Evolutionary conservation across 2,329 filamentous ascomycete species (phyloP).

Genomic region (Pestalotiopsis sp.): DNA sequence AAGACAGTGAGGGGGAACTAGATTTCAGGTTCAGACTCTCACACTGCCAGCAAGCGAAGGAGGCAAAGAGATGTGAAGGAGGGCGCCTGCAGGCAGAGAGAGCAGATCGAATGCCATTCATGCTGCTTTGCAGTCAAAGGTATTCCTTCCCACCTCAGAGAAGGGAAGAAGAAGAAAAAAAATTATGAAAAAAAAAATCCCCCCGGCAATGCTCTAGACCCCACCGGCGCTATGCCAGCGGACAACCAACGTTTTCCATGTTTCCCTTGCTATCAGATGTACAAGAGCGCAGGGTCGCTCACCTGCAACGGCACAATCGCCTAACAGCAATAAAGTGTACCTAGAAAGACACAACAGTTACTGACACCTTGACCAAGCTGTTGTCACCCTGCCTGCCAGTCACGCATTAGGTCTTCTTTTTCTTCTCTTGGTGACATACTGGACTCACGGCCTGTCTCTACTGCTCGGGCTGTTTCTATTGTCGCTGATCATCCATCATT

Average conservation of each 20-base stretch:
- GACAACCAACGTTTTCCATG: background rate
- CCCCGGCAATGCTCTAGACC: background rate
- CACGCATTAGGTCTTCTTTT: background rate
- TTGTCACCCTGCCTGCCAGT: background rate
- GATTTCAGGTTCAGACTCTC: background rate
- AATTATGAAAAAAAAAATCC: background rate
- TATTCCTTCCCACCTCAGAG: background rate
- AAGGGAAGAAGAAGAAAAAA: background rate
- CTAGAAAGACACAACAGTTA: background rate
- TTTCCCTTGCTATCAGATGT: background rate
- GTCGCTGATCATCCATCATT: background rate
- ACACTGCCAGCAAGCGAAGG: background rate
- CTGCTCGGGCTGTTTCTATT: background rate
- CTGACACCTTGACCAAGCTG: slow-evolving; percentile 7
- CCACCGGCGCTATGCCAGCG: background rate
- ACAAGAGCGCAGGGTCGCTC: background rate
- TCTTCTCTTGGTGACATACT: background rate
- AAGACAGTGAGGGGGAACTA: background rate
- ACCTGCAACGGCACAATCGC: background rate
- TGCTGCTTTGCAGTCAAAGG: background rate
- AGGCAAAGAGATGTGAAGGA: background rate
- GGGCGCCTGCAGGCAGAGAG: background rate
- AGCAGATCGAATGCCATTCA: background rate
- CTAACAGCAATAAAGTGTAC: background rate
- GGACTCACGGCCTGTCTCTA: background rate